Base-by-base conservation (phyloP, 306 rosid species). In the Cicer chorassanicum region DNA sequence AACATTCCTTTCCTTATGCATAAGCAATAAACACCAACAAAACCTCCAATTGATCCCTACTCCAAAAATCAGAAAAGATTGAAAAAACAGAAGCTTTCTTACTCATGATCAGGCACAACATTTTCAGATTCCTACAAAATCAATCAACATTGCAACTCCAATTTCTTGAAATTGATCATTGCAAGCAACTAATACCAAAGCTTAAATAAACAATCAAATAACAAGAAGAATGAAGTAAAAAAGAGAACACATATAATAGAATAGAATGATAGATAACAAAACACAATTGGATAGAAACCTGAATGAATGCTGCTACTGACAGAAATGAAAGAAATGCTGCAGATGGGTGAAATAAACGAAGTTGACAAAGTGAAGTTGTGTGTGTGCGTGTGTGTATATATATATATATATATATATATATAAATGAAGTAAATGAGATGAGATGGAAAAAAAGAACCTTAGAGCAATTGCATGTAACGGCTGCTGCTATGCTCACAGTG, bases 61-160 rank as follows among this genome's bases (percentile, higher is more conserved):
- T 36, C 18, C 24, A 10, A 24, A 10, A 16, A 16, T 6, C 36
- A 62, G 15, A 49, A 40, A 41, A 4, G 49, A 43, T 43, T 8
- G 48, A 51, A 12, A 49, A 75, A 64, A 1, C 38, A 46, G 39
- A 61, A 62, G 40, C 29, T 49, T 75, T 13, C 4, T 50, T 36
- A 39, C 45, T 12, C 8, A 10, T 34, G 19, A 41, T 42, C 66
- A 72, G 2, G 5, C 59, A 53, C 60, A 53, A 16, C 60, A 53
- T 53, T 16, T 53, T 24, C 16, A 3, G 34, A 53, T 16, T 6
- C 11, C 6, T 53, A 53, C 1, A 53, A 50, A 72, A 42, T 24
- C 12, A 72, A 19, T 12, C 9, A 51, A 1, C 55, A 50, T 4
- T 39, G 43, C 65, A 75, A 40, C 19, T 14, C 39, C 56, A 75